Evolutionary conservation across 495 filamentous ascomycete species (phyloP).

Genomic region (Xylaria flabelliformis): DNA sequence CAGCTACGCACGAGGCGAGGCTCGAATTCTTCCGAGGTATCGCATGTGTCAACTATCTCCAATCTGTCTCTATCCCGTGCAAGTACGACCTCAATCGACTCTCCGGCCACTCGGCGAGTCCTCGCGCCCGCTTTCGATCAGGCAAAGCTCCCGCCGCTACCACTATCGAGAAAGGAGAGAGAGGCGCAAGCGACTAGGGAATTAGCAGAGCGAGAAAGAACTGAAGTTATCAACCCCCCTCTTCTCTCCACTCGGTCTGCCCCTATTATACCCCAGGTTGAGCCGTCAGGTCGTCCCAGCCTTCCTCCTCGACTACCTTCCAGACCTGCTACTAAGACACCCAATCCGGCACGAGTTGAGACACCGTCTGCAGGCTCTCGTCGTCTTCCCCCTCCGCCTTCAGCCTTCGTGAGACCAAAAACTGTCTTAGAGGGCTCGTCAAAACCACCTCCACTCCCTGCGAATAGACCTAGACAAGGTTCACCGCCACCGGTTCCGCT

Average conservation of each 20-base stretch:
- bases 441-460: slow-evolving; percentile 23
- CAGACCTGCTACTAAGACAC: slow-evolving; percentile 39
- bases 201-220: slow-evolving; percentile 39
- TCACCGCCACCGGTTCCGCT: slow-evolving; percentile 56
- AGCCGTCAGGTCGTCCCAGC: slow-evolving; percentile 39
- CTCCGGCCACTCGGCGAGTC: slow-evolving; percentile 40
- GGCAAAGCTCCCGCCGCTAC: slow-evolving; percentile 58
- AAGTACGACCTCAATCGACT: slow-evolving; percentile 41
- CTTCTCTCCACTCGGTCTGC: slow-evolving; percentile 34
- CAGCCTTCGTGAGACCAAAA: slow-evolving; percentile 36
- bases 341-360: slow-evolving; percentile 29
- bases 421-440: slow-evolving; percentile 31
- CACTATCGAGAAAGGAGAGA: slow-evolving; percentile 50
- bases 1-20: slow-evolving; percentile 44
- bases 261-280: slow-evolving; percentile 27
- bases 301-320: slow-evolving; percentile 54
- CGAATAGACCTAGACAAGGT: slow-evolving; percentile 30
- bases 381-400: slow-evolving; percentile 50
- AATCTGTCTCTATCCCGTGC: slow-evolving; percentile 48
- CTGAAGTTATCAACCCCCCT: slow-evolving; percentile 30
- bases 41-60: slow-evolving; percentile 51
- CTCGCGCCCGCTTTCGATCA: slow-evolving; percentile 57
- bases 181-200: slow-evolving; percentile 53
- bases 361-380: slow-evolving; percentile 38
- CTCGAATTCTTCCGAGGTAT: slow-evolving; percentile 55